Conservation (phyloP, 1,284 basidiomycete species). For the Phylloporus sp. region DNA sequence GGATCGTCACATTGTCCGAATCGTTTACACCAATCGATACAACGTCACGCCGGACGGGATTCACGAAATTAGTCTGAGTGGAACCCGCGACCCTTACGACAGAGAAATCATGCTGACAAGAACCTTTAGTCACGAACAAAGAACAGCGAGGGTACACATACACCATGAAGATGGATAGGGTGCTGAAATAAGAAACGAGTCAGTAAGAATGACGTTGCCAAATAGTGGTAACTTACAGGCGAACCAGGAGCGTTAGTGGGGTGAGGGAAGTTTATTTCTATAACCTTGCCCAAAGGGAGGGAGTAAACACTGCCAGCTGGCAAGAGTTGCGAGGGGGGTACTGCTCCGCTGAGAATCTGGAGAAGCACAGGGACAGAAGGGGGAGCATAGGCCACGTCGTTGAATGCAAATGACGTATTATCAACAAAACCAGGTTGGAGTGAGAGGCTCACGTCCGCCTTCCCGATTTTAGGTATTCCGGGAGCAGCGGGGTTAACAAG, state of each 20-base stretch:
- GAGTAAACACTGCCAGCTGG: conserved; percentile 37
- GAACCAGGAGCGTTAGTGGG: conserved; percentile 26
- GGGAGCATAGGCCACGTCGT: conserved; percentile 21
- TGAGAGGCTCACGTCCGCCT: conserved; percentile 34
- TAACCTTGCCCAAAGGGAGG: conserved; percentile 35
- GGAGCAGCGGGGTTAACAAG: conserved; percentile 38
- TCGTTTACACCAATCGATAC: conserved; percentile 21
- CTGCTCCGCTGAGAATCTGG: conserved; percentile 44
- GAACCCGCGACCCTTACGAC: conserved; percentile 29
- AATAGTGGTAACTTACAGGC: conserved; percentile 45
- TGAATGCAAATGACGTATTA: conserved; percentile 7
- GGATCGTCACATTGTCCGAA: conserved; percentile 46
- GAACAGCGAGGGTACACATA: conserved; percentile 16
- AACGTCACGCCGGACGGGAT: conserved; percentile 34
- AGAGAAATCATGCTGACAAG: conserved; percentile 28
- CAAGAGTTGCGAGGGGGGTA: conserved; percentile 30
- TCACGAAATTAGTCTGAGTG: conserved; percentile 25
- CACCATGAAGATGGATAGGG: conserved; percentile 41
- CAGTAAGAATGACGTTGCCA: conserved; percentile 8
- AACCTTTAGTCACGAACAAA: not conserved
- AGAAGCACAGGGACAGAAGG: conserved; percentile 39
- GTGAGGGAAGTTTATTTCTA: conserved; percentile 40
- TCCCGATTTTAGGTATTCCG: conserved; percentile 32
- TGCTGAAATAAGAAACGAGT: conserved; percentile 24
- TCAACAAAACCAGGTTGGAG: conserved; percentile 18